phyloP scores from a whole-genome alignment of 2,329 filamentous ascomycete genomes.

The Cercospora sp. region DNA sequence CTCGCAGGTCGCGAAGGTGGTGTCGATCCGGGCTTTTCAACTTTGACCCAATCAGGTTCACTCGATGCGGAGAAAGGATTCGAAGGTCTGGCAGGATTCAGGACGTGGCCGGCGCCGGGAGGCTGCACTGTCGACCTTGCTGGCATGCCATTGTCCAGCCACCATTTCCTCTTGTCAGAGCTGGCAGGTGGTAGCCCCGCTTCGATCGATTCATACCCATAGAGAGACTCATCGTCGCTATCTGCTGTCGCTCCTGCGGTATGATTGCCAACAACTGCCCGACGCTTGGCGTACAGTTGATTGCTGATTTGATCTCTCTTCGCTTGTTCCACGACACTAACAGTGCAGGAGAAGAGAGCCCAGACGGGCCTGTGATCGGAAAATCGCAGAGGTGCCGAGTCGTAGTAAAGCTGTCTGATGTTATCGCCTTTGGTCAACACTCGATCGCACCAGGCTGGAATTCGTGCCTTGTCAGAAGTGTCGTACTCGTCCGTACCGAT shows the following conservation, averaged over 20 bases:
- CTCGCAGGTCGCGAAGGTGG: conserved; percentile 29
- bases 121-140: conserved; percentile 72
- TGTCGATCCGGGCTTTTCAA: conserved; percentile 38
- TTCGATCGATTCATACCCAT: conserved; percentile 80
- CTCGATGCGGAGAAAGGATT: conserved; percentile 78
- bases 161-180: conserved; percentile 64
- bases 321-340: conserved; percentile 76
- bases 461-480: conserved; percentile 89
- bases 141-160: conserved; percentile 66
- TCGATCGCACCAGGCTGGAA: conserved; percentile 96
- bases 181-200: conserved; percentile 68
- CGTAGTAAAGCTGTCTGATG: conserved; percentile 79
- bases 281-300: conserved; percentile 69
- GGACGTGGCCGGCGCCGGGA: conserved; percentile 61
- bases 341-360: conserved; percentile 79
- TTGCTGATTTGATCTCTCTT: conserved; percentile 71
- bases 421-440: conserved; percentile 84
- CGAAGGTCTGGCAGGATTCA: conserved; percentile 72
- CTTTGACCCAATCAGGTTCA: conserved; percentile 80
- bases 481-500: conserved; percentile 87
- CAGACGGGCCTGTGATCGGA: conserved; percentile 97
- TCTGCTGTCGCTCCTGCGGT: conserved; percentile 62
- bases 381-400: conserved; percentile 78
- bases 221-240: conserved; percentile 73
- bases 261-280: conserved; percentile 65